Evolutionary conservation across 2,329 filamentous ascomycete species (phyloP).

Genomic region (Fusarium piperis): DNA sequence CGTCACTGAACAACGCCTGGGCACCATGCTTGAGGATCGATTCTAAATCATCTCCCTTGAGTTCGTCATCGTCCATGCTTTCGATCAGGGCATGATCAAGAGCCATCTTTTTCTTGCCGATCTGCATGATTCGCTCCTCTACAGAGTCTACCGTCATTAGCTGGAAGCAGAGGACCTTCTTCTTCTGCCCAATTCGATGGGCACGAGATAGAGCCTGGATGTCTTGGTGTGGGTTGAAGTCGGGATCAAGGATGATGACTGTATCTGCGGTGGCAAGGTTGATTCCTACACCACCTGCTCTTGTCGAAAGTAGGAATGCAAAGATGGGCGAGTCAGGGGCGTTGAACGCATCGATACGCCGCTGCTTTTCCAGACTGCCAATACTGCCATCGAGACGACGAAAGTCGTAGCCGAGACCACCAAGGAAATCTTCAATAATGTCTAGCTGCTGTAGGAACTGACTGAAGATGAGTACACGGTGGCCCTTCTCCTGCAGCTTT

Average conservation of each 20-base stretch:
- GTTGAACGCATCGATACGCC: slow-evolving; percentile 93
- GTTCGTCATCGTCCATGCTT: slow-evolving; percentile 85
- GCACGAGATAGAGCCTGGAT: slow-evolving; percentile 94
- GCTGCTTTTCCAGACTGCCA: slow-evolving; percentile 86
- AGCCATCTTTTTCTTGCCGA: slow-evolving; percentile 94
- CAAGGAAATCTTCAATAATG: slow-evolving; percentile 91
- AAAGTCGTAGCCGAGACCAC: slow-evolving; percentile 76
- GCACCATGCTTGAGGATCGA: slow-evolving; percentile 90
- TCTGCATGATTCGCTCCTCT: slow-evolving; percentile 96
- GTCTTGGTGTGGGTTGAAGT: slow-evolving; percentile 98
- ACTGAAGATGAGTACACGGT: slow-evolving; percentile 94
- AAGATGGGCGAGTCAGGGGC: slow-evolving; percentile 84
- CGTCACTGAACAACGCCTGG: slow-evolving; percentile 83
- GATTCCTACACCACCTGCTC: slow-evolving; percentile 95
- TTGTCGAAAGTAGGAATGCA: slow-evolving; percentile 91
- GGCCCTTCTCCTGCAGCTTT: slow-evolving; percentile 83
- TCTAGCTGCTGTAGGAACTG: slow-evolving; percentile 91
- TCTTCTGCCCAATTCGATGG: slow-evolving; percentile 95
- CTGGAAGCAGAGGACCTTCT: slow-evolving; percentile 95
- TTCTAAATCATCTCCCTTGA: slow-evolving; percentile 82
- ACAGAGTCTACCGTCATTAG: slow-evolving; percentile 88
- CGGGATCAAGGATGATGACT: slow-evolving; percentile 95
- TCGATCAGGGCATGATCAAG: slow-evolving; percentile 96
- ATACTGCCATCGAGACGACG: slow-evolving; percentile 88
- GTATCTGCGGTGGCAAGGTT: slow-evolving; percentile 97